phyloP scores from a whole-genome alignment of 2,329 filamentous ascomycete species.

The Clarireedia paspali region DNA sequence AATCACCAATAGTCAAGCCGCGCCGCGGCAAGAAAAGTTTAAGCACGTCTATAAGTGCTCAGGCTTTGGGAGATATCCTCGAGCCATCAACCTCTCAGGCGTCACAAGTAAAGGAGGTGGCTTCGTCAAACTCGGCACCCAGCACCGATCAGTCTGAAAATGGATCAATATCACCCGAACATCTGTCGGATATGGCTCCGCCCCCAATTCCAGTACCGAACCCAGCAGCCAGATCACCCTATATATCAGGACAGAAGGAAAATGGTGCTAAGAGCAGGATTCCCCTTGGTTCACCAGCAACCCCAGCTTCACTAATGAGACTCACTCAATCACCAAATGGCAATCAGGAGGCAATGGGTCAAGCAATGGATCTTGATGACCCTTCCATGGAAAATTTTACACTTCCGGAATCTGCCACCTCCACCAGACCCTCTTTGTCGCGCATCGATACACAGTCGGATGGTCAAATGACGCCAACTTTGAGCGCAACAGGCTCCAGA shows the following conservation, averaged over 20 bases:
- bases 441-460: slow-evolving; percentile 46
- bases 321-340: slow-evolving; percentile 37
- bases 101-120: slow-evolving; percentile 33
- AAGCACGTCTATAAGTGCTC: slow-evolving; percentile 35
- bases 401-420: slow-evolving; percentile 64
- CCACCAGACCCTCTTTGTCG: slow-evolving; percentile 38
- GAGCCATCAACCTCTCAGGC: slow-evolving; percentile 28
- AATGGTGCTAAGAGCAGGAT: slow-evolving; percentile 25
- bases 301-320: slow-evolving; percentile 82
- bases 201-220: slow-evolving; percentile 59
- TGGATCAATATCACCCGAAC: slow-evolving; percentile 57
- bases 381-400: slow-evolving; percentile 57
- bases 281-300: slow-evolving; percentile 53
- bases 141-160: slow-evolving; percentile 52
- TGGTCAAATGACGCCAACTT: slow-evolving; percentile 45
- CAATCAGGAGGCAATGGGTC: slow-evolving; percentile 33
- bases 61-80: slow-evolving; percentile 32
- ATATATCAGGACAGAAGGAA: slow-evolving; percentile 49
- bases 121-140: slow-evolving; percentile 20
- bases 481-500: slow-evolving; percentile 32
- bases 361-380: slow-evolving; percentile 40
- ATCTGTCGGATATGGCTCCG: slow-evolving; percentile 57
- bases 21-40: slow-evolving; percentile 37
- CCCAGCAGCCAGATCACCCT: slow-evolving; percentile 60
- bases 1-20: slow-evolving; percentile 34